Conservation (phyloP, 2,329 filamentous ascomycete species). For the Orbilia javanica region DNA sequence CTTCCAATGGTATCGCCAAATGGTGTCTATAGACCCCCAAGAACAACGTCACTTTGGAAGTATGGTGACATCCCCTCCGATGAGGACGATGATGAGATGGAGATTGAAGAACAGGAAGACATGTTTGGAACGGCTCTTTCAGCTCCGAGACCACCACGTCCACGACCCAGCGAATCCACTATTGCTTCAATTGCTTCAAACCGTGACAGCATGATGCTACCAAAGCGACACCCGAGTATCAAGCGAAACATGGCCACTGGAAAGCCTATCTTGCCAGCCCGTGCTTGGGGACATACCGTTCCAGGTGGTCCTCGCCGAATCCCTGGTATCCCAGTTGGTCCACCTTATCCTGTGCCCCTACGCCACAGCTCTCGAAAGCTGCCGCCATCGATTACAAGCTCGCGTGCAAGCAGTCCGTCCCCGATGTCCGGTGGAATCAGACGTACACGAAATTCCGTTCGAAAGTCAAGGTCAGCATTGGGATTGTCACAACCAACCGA, state of each 20-base stretch:
- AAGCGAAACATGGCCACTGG: slow-evolving; percentile 65
- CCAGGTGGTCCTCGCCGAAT: slow-evolving; percentile 56
- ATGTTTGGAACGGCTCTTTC: slow-evolving; percentile 77
- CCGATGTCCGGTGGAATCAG: slow-evolving; percentile 66
- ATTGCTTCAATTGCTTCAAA: slow-evolving; percentile 44
- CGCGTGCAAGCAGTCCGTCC: slow-evolving; percentile 67
- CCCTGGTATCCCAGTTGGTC: slow-evolving; percentile 65
- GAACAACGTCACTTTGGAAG: slow-evolving; percentile 56
- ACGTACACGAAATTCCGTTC: slow-evolving; percentile 67
- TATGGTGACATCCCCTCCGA: slow-evolving; percentile 67
- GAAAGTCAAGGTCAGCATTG: slow-evolving; percentile 87
- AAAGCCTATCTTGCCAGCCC: slow-evolving; percentile 60
- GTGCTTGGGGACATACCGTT: slow-evolving; percentile 44
- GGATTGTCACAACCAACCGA: slow-evolving; percentile 70
- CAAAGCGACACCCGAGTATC: slow-evolving; percentile 65
- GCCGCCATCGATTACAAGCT: slow-evolving; percentile 77
- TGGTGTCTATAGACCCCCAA: slow-evolving; percentile 47
- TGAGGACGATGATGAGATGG: slow-evolving; percentile 72
- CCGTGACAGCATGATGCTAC: slow-evolving; percentile 49
- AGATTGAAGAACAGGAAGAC: slow-evolving; percentile 74
- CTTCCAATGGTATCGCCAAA: slow-evolving; percentile 47
- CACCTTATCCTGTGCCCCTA: slow-evolving; percentile 92
- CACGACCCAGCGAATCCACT: slow-evolving; percentile 50
- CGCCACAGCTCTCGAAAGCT: slow-evolving; percentile 86
- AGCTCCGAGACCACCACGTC: slow-evolving; percentile 70